Base-by-base conservation (phyloP, 192 early-diverging fungal species). In the Backusella australiensis region DNA sequence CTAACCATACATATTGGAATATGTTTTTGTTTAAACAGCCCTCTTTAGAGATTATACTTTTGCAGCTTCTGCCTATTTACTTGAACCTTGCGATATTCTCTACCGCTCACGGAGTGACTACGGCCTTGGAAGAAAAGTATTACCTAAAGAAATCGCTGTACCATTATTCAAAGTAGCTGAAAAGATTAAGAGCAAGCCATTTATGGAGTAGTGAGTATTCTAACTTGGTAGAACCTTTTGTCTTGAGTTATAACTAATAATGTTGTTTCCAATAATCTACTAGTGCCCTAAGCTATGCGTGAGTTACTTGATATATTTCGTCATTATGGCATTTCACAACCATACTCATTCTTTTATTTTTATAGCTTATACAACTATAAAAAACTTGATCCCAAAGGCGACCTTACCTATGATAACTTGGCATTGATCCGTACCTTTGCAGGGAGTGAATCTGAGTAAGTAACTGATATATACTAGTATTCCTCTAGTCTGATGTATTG, bases 21-120 rank as follows among this genome's bases (percentile, higher is more conserved):
- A 44, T 44, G 15, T 4, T 44, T 44, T 17, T 44, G 42, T 15
- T 44, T 44, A 44, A 44, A 44, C 42, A 74, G 94, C 94, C 7
- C 82, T 97, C 21, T 96, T 92, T 87, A 87, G 96, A 39, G 96
- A 97, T 83, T 95, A 94, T 76, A 94, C 94, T 12, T 94, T 96
- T 74, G 85, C 93, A 34, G 93, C 94, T 5, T 95, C 93, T 1
- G 93, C 96, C 15, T 97, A 97, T 77, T 83, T 97, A 17, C 84
- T 97, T 34, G 96, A 97, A 80, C 96, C 96, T 34, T 96, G 94
- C 75, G 95, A 97, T 80, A 86, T 95, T 46, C 82, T 91, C 81
- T 91, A 87, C 82, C 84, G 92, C 52, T 80, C 90, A 72, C 88
- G 83, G 0, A 87, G 90, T 5, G 89, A 92, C 29, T 96, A 96